These are phyloP conservation scores for Nepenthes alata DNA, from an alignment of 179 eudicot species.

Conservation along the genomic window DNA sequence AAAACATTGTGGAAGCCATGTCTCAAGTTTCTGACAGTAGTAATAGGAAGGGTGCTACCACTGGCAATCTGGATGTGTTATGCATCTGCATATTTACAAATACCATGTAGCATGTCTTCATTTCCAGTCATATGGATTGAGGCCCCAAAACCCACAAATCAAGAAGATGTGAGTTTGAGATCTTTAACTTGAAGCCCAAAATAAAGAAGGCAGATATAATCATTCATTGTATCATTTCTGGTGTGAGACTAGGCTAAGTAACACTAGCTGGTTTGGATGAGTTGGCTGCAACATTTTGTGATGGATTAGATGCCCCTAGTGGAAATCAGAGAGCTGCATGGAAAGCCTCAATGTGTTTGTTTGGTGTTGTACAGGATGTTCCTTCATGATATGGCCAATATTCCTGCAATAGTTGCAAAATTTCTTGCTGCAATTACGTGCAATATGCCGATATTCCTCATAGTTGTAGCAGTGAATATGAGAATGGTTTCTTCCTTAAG, in stretches of 20 bases:
- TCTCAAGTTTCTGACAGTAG: no score
- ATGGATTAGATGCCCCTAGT: not conserved
- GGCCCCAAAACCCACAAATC: not conserved
- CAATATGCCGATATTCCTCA: not conserved
- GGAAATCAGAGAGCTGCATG: no score
- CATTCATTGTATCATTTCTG: no score
- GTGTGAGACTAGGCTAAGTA: no score
- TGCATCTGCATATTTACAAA: not conserved
- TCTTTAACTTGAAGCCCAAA: not conserved
- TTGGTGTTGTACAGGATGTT: not conserved
- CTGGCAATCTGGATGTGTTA: not conserved
- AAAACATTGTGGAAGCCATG: no score
- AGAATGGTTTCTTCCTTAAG: not conserved
- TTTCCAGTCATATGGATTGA: not conserved
- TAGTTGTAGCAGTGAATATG: not conserved
- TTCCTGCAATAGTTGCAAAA: not conserved
- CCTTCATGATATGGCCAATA: not conserved
- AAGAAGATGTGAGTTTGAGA: no score
- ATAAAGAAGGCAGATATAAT: not conserved
- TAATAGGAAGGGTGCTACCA: not conserved
- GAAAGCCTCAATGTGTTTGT: no score
- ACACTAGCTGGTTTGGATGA: not conserved
- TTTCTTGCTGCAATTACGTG: not conserved
- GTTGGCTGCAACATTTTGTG: not conserved
- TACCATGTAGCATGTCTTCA: not conserved